phyloP scores from a whole-genome alignment of 495 filamentous ascomycete genomes.

The Penicillium arizonense region DNA sequence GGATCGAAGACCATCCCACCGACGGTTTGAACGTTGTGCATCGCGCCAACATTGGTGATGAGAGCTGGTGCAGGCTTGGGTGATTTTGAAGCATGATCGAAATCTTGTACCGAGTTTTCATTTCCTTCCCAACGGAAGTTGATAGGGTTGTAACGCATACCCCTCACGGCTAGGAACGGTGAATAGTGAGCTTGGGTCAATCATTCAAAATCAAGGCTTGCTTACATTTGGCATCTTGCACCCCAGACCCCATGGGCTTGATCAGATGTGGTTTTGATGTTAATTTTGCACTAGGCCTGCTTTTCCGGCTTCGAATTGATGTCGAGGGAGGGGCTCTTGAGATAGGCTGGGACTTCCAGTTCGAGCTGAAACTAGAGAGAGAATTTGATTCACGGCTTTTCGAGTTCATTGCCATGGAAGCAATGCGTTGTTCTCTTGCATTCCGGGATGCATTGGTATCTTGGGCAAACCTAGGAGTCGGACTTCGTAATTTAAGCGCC shows the following conservation, averaged over 20 bases:
- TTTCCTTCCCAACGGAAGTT: slow-evolving; percentile 94
- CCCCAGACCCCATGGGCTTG: slow-evolving; percentile 61
- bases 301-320: slow-evolving; percentile 52
- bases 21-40: slow-evolving; percentile 80
- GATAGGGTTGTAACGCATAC: slow-evolving; percentile 89
- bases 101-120: slow-evolving; percentile 74
- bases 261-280: slow-evolving; percentile 69
- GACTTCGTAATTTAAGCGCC: slow-evolving; percentile 43
- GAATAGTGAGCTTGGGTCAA: slow-evolving; percentile 1
- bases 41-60: slow-evolving; percentile 79
- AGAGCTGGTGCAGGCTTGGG: slow-evolving; percentile 81
- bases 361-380: slow-evolving; percentile 64
- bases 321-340: slow-evolving; percentile 48
- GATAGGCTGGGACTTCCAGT: slow-evolving; percentile 75
- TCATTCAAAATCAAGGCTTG: background rate
- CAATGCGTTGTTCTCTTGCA: slow-evolving; percentile 81
- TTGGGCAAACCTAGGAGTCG: slow-evolving; percentile 81
- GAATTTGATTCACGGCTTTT: slow-evolving; percentile 51
- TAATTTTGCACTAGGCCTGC: slow-evolving; percentile 47
- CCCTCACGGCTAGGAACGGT: slow-evolving; percentile 66
- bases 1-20: slow-evolving; percentile 98
- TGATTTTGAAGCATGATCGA: slow-evolving; percentile 57
- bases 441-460: slow-evolving; percentile 90
- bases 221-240: slow-evolving; percentile 67
- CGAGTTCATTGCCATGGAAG: slow-evolving; percentile 40